Evolutionary conservation across 148 eudicot species (phyloP), one percentile per base, ranked within the genome.

Genomic region (Bassia scoparia): DNA sequence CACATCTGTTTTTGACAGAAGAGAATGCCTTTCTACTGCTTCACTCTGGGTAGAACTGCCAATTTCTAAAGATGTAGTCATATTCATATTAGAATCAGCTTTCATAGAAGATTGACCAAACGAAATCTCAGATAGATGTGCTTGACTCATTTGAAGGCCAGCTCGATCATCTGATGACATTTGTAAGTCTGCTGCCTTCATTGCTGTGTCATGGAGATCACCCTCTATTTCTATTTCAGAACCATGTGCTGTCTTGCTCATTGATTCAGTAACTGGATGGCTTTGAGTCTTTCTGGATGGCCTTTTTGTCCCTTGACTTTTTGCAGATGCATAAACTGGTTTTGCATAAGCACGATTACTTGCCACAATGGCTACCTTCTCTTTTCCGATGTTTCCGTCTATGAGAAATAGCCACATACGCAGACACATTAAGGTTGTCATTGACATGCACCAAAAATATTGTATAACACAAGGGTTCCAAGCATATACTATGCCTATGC

Each of bases 131-230:
- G 35, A 20, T 20, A 21, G 37, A 27, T 5, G 26, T 24, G 50
- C 20, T 55, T n/a, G 13, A 7, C 59, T 33, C 34, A 33, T 20
- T 44, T n/a, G 49, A 62, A 52, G 38, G 15, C 26, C 76, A 34
- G 34, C 43, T 23, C 31, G 29, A 48, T 23, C 68, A 26, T 52
- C 46, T 20, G 69, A 70, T 49, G 53, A 53, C 31, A 52, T 29
- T 24, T 38, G 10, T 5, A 35, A 23, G 20, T 70, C 53, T 50
- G 49, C 55, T 61, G 41, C 38, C 34, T 23, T 76, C 13, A 55
- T 10, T 52, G 8, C 29, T 37, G 56, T 50, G 21, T 63, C 70
- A 38, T n/a, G n/a, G n/a, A 58, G 41, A 70, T 62, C 74, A 41
- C 74, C 41, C 41, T 37, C 70, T 48, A 38, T 38, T 49, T 77